Percentiles rank a stretch among this genome's conserved stretches.
phyloP scores from a whole-genome alignment of 179 eudicot species.

The Amaranthus tricolor region DNA sequence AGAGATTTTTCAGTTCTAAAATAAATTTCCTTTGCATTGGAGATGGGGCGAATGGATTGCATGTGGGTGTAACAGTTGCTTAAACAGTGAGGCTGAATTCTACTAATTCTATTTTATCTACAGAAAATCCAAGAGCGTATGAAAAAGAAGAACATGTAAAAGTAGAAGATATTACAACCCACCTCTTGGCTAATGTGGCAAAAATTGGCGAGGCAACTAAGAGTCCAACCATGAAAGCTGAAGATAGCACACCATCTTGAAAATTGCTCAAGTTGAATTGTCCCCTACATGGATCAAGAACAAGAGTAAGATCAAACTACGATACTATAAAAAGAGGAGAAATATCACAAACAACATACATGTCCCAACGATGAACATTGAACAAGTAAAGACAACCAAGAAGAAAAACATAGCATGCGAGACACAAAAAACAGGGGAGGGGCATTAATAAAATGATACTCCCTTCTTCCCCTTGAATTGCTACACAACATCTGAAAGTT shows the following conservation, averaged over 20 bases:
- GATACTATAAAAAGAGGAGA: too few species aligned
- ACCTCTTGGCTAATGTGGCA: conserved; percentile 90
- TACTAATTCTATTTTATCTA: too few species aligned
- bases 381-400: neutral
- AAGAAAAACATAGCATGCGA: neutral
- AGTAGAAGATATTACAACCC: conserved; percentile 5
- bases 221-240: conserved; percentile 99
- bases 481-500: too few species aligned
- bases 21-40: too few species aligned
- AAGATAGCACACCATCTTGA: conserved; percentile 91
- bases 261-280: conserved; percentile 74
- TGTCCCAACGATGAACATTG: neutral
- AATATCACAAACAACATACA: neutral
- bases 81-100: too few species aligned
- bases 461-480: too few species aligned
- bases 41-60: too few species aligned
- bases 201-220: conserved; percentile 89
- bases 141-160: neutral
- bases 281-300: conserved; percentile 49
- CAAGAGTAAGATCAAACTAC: neutral
- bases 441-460: too few species aligned
- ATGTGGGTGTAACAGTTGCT: too few species aligned
- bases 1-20: too few species aligned
- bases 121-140: too few species aligned
- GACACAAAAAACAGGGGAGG: neutral